Evolutionary conservation across 306 rosid genomes (phyloP).

Genomic region (Cercis canadensis): DNA sequence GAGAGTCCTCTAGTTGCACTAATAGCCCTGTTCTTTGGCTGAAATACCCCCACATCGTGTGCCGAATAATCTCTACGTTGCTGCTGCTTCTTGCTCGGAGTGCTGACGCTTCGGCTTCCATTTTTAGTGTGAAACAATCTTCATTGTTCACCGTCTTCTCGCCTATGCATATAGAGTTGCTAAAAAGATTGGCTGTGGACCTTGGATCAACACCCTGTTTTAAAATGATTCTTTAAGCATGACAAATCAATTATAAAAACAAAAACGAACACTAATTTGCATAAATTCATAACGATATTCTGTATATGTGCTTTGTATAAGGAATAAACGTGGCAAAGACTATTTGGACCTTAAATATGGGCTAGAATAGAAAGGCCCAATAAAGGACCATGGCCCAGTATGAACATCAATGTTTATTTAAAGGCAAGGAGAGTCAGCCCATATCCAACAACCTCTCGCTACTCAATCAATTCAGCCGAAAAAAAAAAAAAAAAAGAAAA

Average conservation of each 20-base stretch:
- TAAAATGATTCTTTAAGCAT: not conserved
- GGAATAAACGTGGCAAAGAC: too few species aligned
- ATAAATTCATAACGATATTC: too few species aligned
- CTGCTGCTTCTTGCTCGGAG: constrained; percentile 76
- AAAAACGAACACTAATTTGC: too few species aligned
- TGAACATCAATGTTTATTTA: too few species aligned
- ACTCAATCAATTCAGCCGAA: not conserved
- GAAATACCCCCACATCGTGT: constrained; percentile 90
- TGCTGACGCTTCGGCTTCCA: constrained; percentile 64
- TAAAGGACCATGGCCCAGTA: too few species aligned
- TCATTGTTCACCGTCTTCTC: constrained; percentile 78
- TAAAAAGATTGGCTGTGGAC: constrained; percentile 78
- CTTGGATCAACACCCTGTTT: constrained; percentile 91
- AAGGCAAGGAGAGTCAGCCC: too few species aligned
- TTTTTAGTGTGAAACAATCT: constrained; percentile 77
- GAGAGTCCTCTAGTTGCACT: constrained; percentile 82
- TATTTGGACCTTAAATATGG: too few species aligned
- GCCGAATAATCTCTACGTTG: constrained; percentile 77
- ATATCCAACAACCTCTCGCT: too few species aligned
- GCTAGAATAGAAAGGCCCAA: too few species aligned
- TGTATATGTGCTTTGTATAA: too few species aligned
- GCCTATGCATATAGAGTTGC: constrained; percentile 70
- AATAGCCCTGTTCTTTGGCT: constrained; percentile 88
- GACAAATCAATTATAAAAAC: not conserved
- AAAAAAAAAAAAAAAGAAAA: constrained; percentile 24